These are phyloP conservation scores for Zygoascus sp. DNA, from an alignment of 1,139 yeast species.

Conservation along the genomic window DNA sequence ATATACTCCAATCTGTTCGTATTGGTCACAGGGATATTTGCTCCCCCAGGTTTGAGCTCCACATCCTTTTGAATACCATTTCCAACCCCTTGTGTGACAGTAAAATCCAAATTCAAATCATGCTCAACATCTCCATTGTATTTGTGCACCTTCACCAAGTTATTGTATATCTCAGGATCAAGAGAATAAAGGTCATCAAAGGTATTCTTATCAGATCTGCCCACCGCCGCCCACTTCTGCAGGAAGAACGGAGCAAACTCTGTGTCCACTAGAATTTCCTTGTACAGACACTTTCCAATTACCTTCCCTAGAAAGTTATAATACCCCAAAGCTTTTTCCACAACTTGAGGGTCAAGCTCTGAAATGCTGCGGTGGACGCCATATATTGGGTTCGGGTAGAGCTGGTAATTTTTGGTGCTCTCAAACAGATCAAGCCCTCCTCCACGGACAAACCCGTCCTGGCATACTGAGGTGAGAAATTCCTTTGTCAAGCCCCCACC, in stretches of 20 bases:
- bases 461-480: constrained; percentile 67
- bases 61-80: constrained; percentile 40
- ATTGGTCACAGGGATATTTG: constrained; percentile 49
- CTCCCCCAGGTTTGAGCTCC: constrained; percentile 62
- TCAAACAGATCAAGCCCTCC: constrained; percentile 39
- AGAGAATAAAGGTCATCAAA: constrained; percentile 74
- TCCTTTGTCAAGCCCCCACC: constrained; percentile 98
- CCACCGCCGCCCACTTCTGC: constrained; percentile 55
- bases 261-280: constrained; percentile 73
- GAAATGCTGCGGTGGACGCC: constrained; percentile 29
- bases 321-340: constrained; percentile 40
- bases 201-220: constrained; percentile 42
- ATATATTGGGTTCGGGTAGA: constrained; percentile 71
- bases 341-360: constrained; percentile 25
- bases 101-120: constrained; percentile 60
- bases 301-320: constrained; percentile 70
- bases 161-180: constrained; percentile 64
- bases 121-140: constrained; percentile 56
- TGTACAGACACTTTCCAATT: constrained; percentile 88
- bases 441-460: constrained; percentile 53
- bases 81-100: constrained; percentile 47
- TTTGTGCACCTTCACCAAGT: constrained; percentile 56
- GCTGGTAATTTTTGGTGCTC: constrained; percentile 52
- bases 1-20: constrained; percentile 68
- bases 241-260: constrained; percentile 85